These are phyloP conservation scores for Oryza brachyantha DNA, from an alignment of 176 grass and related monocot species.

Conservation along the genomic window DNA sequence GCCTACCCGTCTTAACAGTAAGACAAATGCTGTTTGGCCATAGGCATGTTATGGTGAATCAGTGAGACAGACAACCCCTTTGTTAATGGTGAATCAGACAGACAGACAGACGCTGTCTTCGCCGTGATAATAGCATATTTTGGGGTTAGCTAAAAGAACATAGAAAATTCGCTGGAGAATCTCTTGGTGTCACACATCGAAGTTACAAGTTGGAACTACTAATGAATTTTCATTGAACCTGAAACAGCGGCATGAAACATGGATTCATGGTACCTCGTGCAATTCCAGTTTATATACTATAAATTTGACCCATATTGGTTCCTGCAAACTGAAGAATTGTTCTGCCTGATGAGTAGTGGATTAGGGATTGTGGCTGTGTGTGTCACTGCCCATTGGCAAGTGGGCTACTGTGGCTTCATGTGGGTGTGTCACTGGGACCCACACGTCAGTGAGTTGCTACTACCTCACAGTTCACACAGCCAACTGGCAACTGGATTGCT, in stretches of 20 bases:
- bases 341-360: background rate
- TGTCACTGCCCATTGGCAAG: slow-evolving; percentile 20
- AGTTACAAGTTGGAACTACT: background rate
- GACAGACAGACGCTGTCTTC: background rate
- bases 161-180: slow-evolving; percentile 20
- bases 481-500: background rate
- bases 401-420: slow-evolving; percentile 18
- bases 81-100: slow-evolving; percentile 10
- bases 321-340: background rate
- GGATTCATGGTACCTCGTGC: slow-evolving; percentile 22
- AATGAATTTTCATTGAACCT: slow-evolving; percentile 1
- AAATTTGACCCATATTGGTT: slow-evolving; percentile 21
- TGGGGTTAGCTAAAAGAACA: background rate
- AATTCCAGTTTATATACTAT: background rate
- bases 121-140: slow-evolving; percentile 3
- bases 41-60: slow-evolving; percentile 10
- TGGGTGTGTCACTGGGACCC: slow-evolving; percentile 10
- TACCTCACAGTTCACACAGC: background rate
- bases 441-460: background rate
- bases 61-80: slow-evolving; percentile 11
- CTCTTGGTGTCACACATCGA: slow-evolving; percentile 4
- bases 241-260: slow-evolving; percentile 28
- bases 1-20: slow-evolving; percentile 8
- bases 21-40: slow-evolving; percentile 16
- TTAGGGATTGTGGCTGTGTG: slow-evolving; percentile 8